These are phyloP conservation scores for Suillus subalutaceus DNA, from an alignment of 768 basidiomycete genomes.

Conservation along the genomic window DNA sequence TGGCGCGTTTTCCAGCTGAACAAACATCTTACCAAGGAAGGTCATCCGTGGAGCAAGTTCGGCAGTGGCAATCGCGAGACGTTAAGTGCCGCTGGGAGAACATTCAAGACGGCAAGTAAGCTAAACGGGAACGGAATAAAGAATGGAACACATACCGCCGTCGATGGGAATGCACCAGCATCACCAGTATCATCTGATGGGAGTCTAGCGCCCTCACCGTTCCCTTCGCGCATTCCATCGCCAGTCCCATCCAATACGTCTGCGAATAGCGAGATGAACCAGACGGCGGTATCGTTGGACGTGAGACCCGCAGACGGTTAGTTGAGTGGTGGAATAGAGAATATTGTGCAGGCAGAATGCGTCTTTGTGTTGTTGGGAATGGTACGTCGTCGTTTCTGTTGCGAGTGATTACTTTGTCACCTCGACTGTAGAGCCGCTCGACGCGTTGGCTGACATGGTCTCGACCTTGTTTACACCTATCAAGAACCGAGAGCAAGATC, in stretches of 20 bases:
- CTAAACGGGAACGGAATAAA: slow-evolving; percentile 31
- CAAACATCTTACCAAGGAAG: slow-evolving; percentile 78
- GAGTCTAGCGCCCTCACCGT: slow-evolving; percentile 43
- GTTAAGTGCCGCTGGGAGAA: slow-evolving; percentile 62
- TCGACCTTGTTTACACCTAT: slow-evolving; percentile 74
- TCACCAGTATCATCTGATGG: slow-evolving; percentile 15
- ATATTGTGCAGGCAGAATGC: slow-evolving; percentile 85
- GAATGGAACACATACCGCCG: slow-evolving; percentile 29
- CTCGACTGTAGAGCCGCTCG: slow-evolving; percentile 62
- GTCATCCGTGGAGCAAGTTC: slow-evolving; percentile 90
- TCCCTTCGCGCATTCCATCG: slow-evolving; percentile 59
- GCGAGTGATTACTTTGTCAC: slow-evolving; percentile 5
- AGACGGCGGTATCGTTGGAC: slow-evolving; percentile 77
- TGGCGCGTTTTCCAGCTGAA: slow-evolving; percentile 97
- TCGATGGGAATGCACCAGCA: not conserved
- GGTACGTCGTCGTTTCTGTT: slow-evolving; percentile 42
- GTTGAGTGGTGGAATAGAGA: slow-evolving; percentile 85
- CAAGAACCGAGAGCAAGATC: slow-evolving; percentile 59
- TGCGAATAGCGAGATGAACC: slow-evolving; percentile 60
- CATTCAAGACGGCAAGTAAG: slow-evolving; percentile 53
- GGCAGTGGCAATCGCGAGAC: slow-evolving; percentile 85
- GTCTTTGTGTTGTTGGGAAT: slow-evolving; percentile 76
- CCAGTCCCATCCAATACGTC: slow-evolving; percentile 62
- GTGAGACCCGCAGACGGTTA: slow-evolving; percentile 75
- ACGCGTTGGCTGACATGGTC: slow-evolving; percentile 65